A percentile compares a stretch with the other conserved stretches of the same genome.
phyloP scores from a whole-genome alignment of 2,329 filamentous ascomycete species.

The Aspergillus oerlinghausenensis region DNA sequence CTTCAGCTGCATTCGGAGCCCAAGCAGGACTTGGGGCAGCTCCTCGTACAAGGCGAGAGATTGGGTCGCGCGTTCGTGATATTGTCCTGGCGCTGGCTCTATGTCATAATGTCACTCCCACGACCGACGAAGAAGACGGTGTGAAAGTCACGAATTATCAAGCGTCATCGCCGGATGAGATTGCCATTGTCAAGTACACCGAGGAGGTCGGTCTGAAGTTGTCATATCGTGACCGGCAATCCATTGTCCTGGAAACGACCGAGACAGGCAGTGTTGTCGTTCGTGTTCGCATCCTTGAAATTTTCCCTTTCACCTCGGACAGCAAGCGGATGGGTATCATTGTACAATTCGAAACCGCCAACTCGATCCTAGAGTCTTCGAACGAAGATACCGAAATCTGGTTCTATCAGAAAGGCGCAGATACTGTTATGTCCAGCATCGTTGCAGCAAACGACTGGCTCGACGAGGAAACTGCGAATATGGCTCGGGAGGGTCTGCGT shows the following conservation, averaged over 20 bases:
- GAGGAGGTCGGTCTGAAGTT: slow-evolving; percentile 85
- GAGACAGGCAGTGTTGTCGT: slow-evolving; percentile 71
- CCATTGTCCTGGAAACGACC: slow-evolving; percentile 75
- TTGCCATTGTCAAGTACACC: slow-evolving; percentile 94
- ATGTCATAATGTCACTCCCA: slow-evolving; percentile 96
- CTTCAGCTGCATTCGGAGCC: slow-evolving; percentile 65
- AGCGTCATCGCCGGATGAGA: slow-evolving; percentile 95
- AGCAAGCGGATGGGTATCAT: slow-evolving; percentile 98
- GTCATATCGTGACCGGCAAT: slow-evolving; percentile 77
- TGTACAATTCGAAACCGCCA: slow-evolving; percentile 70
- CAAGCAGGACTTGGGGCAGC: slow-evolving; percentile 55
- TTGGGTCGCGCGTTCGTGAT: slow-evolving; percentile 87
- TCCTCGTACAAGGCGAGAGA: slow-evolving; percentile 85
- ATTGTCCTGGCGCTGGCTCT: slow-evolving; percentile 86
- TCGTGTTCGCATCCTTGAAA: slow-evolving; percentile 80
- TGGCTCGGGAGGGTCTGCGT: slow-evolving; percentile 92
- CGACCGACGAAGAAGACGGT: slow-evolving; percentile 76
- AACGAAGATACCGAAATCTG: slow-evolving; percentile 73
- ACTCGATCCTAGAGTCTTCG: slow-evolving; percentile 45
- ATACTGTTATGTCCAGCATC: slow-evolving; percentile 96
- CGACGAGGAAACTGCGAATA: slow-evolving; percentile 98
- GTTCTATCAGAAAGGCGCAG: slow-evolving; percentile 98
- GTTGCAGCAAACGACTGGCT: slow-evolving; percentile 97
- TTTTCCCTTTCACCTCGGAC: slow-evolving; percentile 97
- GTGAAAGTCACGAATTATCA: slow-evolving; percentile 79